These are phyloP conservation scores for Leccinum fuscescens DNA, from an alignment of 1,284 basidiomycete species.

Conservation along the genomic window DNA sequence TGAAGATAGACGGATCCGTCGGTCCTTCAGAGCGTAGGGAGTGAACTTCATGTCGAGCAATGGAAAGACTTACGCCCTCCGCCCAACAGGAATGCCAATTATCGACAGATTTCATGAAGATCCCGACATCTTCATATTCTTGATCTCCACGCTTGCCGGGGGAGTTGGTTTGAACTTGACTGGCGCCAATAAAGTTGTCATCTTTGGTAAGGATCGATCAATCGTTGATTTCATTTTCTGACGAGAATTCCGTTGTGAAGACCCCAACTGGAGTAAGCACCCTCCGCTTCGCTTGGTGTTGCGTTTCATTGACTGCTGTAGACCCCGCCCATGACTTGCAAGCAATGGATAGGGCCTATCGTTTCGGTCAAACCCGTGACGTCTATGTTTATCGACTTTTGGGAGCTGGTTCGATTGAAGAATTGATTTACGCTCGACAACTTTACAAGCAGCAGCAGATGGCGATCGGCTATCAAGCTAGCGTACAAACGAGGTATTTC, in stretches of 20 bases:
- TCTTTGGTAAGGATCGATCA: constrained; percentile 59
- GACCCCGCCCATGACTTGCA: constrained; percentile 86
- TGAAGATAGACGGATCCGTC: constrained; percentile 73
- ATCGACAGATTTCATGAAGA: constrained; percentile 83
- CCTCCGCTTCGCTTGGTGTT: neutral
- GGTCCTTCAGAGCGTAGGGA: constrained; percentile 61
- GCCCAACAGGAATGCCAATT: constrained; percentile 67
- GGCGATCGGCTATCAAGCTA: constrained; percentile 82
- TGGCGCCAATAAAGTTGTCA: constrained; percentile 81
- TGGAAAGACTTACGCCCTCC: constrained; percentile 11
- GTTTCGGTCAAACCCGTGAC: constrained; percentile 85
- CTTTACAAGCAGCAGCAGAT: constrained; percentile 90
- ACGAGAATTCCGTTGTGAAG: constrained; percentile 36
- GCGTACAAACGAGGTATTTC: constrained; percentile 79
- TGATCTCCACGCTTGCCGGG: constrained; percentile 78
- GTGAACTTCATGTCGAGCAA: neutral
- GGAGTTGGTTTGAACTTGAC: constrained; percentile 76
- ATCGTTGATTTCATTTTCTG: neutral
- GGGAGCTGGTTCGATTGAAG: constrained; percentile 84
- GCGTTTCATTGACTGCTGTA: constrained; percentile 27
- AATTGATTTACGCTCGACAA: constrained; percentile 81
- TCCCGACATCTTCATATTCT: constrained; percentile 69
- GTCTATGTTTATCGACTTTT: constrained; percentile 84
- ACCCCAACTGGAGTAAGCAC: constrained; percentile 86
- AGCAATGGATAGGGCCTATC: constrained; percentile 86